These are phyloP conservation scores for Trypanosoma platydactyli DNA, from an alignment of 208 protist species.

Conservation along the genomic window DNA sequence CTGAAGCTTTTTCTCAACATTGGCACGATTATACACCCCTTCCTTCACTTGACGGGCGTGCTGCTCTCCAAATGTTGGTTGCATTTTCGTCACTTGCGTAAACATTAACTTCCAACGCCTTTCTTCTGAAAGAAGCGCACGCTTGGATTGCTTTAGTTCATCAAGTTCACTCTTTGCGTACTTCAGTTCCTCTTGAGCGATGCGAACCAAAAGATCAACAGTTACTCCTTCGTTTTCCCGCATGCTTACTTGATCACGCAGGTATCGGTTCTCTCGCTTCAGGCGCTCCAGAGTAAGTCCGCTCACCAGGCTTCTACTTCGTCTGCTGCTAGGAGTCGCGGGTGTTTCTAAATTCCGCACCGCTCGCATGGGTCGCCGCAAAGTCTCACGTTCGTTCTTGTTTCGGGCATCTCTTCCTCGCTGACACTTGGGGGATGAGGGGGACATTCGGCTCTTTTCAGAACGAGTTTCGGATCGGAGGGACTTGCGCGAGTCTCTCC, in stretches of 20 bases:
- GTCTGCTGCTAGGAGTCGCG: not conserved
- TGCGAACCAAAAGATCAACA: slow-evolving; percentile 35
- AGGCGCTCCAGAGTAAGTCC: slow-evolving; percentile 31
- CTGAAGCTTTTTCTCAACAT: slow-evolving; percentile 40
- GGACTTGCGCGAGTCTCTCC: no score
- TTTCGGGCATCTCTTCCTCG: not conserved
- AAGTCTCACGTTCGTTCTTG: slow-evolving; percentile 1
- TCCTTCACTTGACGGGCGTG: slow-evolving; percentile 63
- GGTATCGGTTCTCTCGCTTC: slow-evolving; percentile 33
- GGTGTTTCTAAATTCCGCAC: not conserved
- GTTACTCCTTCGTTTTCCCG: not conserved
- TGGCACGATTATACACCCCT: slow-evolving; percentile 58
- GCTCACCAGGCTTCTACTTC: slow-evolving; percentile 1
- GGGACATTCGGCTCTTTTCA: not conserved
- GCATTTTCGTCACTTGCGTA: slow-evolving; percentile 45
- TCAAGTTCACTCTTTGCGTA: slow-evolving; percentile 38
- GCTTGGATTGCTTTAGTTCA: slow-evolving; percentile 37
- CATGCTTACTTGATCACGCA: slow-evolving; percentile 29
- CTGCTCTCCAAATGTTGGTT: slow-evolving; percentile 37
- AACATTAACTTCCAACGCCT: slow-evolving; percentile 68
- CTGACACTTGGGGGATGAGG: not conserved
- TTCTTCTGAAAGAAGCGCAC: slow-evolving; percentile 51
- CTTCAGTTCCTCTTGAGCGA: slow-evolving; percentile 51
- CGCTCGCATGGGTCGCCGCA: slow-evolving; percentile 10
- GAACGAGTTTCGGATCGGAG: no score